phyloP scores from a whole-genome alignment of 2,329 filamentous ascomycete genomes.

The Mollisiaceae sp. region DNA sequence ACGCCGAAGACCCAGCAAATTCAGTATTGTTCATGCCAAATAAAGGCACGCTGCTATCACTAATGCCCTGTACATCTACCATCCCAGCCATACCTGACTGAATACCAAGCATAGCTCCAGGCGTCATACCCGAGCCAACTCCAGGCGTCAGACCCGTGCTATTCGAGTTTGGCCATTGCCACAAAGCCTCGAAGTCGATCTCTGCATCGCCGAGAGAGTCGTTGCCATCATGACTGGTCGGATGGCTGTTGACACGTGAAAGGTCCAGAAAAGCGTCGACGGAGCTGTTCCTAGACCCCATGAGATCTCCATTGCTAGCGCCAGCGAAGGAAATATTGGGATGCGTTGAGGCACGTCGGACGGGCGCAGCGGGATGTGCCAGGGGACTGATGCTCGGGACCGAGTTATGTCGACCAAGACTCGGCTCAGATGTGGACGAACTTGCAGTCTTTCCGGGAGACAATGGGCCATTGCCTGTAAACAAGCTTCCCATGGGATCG shows the following conservation, averaged over 20 bases:
- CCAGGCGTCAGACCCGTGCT: constrained; percentile 10
- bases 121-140: constrained; percentile 6
- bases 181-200: constrained; percentile 35
- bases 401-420: constrained; percentile 3
- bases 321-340: not conserved
- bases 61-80: constrained; percentile 23
- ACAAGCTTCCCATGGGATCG: constrained; percentile 23
- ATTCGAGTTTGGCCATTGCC: constrained; percentile 26
- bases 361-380: not conserved
- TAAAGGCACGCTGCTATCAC: constrained; percentile 28
- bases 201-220: constrained; percentile 32
- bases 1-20: constrained; percentile 14
- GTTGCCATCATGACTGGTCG: constrained; percentile 23
- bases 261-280: constrained; percentile 29
- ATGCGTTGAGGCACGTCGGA: not conserved
- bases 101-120: not conserved
- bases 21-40: constrained; percentile 26
- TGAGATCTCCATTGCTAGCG: not conserved
- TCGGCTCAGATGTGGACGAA: not conserved
- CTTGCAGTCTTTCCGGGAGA: not conserved
- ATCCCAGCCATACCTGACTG: not conserved
- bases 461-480: constrained; percentile 5
- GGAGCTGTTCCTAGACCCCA: constrained; percentile 12
- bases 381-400: constrained; percentile 6
- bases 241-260: constrained; percentile 18